phyloP scores from a whole-genome alignment of 345 rosid species.

The Psidium guajava region DNA sequence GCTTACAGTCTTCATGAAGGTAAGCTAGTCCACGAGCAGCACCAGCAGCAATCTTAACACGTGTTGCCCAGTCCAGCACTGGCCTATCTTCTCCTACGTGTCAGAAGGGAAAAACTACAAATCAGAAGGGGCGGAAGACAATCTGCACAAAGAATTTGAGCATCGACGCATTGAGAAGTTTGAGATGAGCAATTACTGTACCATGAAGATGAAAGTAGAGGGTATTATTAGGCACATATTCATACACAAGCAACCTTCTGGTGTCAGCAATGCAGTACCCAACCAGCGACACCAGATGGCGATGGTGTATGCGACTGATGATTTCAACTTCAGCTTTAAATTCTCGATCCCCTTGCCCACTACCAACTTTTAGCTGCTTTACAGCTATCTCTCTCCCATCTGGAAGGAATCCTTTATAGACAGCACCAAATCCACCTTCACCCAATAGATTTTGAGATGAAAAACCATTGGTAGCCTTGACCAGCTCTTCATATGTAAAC shows the following conservation, averaged over 20 bases:
- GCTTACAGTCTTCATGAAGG: constrained; percentile 96
- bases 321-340: constrained; percentile 92
- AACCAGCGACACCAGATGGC: constrained; percentile 86
- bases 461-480: constrained; percentile 66
- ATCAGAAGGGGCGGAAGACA: not conserved
- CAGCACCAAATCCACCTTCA: constrained; percentile 92
- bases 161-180: not conserved
- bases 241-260: constrained; percentile 76
- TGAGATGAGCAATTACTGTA: constrained; percentile 13
- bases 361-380: constrained; percentile 69
- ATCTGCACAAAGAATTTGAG: not conserved
- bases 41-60: constrained; percentile 74
- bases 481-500: constrained; percentile 67
- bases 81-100: constrained; percentile 42
- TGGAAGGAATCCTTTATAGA: constrained; percentile 68
- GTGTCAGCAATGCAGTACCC: constrained; percentile 87
- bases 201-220: constrained; percentile 96
- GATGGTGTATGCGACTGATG: constrained; percentile 88
- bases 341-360: constrained; percentile 91
- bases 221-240: constrained; percentile 67
- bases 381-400: constrained; percentile 88
- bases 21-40: constrained; percentile 98
- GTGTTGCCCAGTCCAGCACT: constrained; percentile 68
- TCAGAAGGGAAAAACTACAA: not conserved
- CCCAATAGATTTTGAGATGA: constrained; percentile 72